Percentiles rank a stretch among this genome's conserved stretches.
phyloP scores from a whole-genome alignment of 352 stramenopile species.

The Elongisporangium undulatum region DNA sequence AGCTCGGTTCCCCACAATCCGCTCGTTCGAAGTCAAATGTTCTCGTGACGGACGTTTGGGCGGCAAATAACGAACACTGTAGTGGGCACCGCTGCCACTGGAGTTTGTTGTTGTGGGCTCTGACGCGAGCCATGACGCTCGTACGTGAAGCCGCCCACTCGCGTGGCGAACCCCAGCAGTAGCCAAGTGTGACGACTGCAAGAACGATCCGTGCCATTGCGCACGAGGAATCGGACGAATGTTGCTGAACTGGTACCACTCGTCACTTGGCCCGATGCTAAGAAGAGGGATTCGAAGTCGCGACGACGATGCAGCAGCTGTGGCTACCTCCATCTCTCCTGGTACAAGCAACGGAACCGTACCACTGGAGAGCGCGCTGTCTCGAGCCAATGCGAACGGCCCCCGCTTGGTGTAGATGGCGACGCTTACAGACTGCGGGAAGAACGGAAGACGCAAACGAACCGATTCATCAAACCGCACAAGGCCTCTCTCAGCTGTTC shows the following conservation, averaged over 20 bases:
- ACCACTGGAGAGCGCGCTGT: conserved; percentile 42
- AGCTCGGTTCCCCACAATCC: neutral
- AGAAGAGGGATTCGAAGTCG: conserved; percentile 19
- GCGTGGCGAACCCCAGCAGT: conserved; percentile 30
- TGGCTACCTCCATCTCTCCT: conserved; percentile 15
- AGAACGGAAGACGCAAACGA: conserved; percentile 36
- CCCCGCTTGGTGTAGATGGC: conserved; percentile 41
- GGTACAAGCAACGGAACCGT: conserved; percentile 48
- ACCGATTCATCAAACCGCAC: conserved; percentile 45
- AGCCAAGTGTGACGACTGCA: conserved; percentile 27
- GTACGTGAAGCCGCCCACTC: conserved; percentile 49
- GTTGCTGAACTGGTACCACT: conserved; percentile 80
- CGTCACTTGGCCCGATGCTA: conserved; percentile 41
- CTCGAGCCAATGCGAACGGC: conserved; percentile 12
- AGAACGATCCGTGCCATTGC: conserved; percentile 53
- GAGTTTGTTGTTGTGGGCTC: neutral
- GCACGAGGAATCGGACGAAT: conserved; percentile 27
- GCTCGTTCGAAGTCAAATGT: neutral
- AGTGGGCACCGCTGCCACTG: neutral
- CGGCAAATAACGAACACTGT: neutral
- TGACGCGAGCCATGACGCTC: conserved; percentile 28
- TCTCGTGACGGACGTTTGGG: conserved; percentile 4
- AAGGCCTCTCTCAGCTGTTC: conserved; percentile 12
- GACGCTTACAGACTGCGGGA: conserved; percentile 40
- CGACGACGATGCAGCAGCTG: neutral